Base-by-base conservation (phyloP, 176 grass and related monocot species). In the Aegilops longissima region DNA sequence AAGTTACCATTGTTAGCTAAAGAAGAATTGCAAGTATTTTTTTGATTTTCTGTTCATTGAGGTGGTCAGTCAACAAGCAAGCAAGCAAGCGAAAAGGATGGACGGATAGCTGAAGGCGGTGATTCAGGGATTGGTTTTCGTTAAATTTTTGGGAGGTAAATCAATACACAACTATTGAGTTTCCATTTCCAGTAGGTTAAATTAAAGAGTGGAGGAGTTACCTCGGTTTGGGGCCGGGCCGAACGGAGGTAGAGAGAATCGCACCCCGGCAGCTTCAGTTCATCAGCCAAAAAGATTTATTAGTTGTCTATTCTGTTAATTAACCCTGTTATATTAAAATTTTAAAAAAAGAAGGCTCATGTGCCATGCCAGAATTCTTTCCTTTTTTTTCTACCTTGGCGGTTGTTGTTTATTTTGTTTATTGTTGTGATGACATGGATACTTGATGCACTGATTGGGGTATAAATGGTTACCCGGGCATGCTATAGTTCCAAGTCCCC, bases 81-180 rank as follows among this genome's bases (percentile, higher is more conserved):
- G 12, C 45, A 49, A 49, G 12, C 12, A 13, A 45, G 12, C 11
- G 11, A 54, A 54, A 54, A 21, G 18, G 54, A 21, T 59, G 54
- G 82, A 85, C 86, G 89, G 64, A 89, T 87, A 68, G 89, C 86
- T 88, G 89, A 93, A 89, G 89, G 92, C 49, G 89, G 89, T 93
- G 86, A 93, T 93, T 90, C 79, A 84, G 74, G 80, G 76, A 89
- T 93, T 91, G 86, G 77, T 91, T 93, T 93, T 93, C 89, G 77
- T 93, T 93, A 85, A 85, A 76, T 52, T 82, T 92, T 92, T 92
- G 81, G 78, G 83, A 82, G 84, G 63, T 89, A 84, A 80, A 79
- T 92, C 86, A 27, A 59, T 88, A 93, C 83, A 86, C 74, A 88
- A 83, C 70, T 83, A 88, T 85, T 79, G 80, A 82, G 77, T 80